A percentile compares a stretch with the other conserved stretches of the same genome.
Evolutionary conservation across 2,329 filamentous ascomycete species (phyloP).

Genomic region (Colletotrichum sp.): DNA sequence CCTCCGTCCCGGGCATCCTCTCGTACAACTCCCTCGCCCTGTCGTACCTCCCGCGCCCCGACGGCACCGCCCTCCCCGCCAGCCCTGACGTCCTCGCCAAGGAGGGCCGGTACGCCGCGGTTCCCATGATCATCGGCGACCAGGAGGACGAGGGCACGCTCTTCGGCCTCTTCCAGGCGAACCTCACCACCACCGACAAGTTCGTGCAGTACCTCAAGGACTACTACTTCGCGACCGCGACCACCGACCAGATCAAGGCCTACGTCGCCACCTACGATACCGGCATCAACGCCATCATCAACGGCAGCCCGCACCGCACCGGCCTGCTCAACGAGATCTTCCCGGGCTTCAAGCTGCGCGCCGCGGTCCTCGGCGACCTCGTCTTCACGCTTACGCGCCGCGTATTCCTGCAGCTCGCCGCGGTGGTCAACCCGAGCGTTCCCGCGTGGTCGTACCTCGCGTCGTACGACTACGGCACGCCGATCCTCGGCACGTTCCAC

Average conservation of each 20-base stretch:
- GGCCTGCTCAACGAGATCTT: slow-evolving; percentile 63
- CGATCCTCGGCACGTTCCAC: slow-evolving; percentile 80
- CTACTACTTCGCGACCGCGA: slow-evolving; percentile 30
- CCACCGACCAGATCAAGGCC: slow-evolving; percentile 42
- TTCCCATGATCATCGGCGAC: slow-evolving; percentile 68
- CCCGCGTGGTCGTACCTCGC: slow-evolving; percentile 78
- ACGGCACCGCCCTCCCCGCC: slow-evolving; percentile 56
- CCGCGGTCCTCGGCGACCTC: slow-evolving; percentile 68
- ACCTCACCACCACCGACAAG: slow-evolving; percentile 59
- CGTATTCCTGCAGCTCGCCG: slow-evolving; percentile 50
- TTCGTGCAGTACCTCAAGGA: slow-evolving; percentile 32
- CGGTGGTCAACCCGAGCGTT: slow-evolving; percentile 48
- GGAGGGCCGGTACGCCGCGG: slow-evolving; percentile 55
- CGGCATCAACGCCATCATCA: slow-evolving; percentile 49
- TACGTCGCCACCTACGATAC: slow-evolving; percentile 61
- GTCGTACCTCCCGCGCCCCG: slow-evolving; percentile 66
- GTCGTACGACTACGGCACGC: slow-evolving; percentile 73
- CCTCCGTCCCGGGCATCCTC: slow-evolving; percentile 62
- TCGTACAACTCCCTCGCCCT: slow-evolving; percentile 63
- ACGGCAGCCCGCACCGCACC: slow-evolving; percentile 67
- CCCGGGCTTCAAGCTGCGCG: slow-evolving; percentile 68
- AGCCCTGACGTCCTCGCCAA: slow-evolving; percentile 56
- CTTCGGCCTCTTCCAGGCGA: slow-evolving; percentile 63
- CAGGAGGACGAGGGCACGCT: slow-evolving; percentile 72
- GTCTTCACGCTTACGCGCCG: slow-evolving; percentile 50